phyloP scores from a whole-genome alignment of 148 eudicot genomes.

The Heliamphora exappendiculata region DNA sequence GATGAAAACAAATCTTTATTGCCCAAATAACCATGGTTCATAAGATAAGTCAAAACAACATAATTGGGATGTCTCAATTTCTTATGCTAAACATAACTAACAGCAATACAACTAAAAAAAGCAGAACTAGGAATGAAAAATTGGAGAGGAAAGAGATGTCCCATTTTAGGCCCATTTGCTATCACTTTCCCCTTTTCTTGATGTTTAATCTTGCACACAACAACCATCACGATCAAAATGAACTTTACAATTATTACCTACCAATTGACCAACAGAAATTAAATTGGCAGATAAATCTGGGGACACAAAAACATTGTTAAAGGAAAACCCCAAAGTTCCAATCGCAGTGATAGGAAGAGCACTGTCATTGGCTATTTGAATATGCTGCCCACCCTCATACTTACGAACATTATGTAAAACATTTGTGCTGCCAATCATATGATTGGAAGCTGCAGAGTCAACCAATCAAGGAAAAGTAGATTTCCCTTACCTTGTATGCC shows the following conservation, averaged over 20 bases:
- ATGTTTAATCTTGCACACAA: conserved; percentile 15
- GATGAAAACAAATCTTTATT: neutral
- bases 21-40: neutral
- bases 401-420: neutral
- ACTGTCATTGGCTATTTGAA: conserved; percentile 9
- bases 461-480: neutral
- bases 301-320: neutral
- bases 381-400: neutral
- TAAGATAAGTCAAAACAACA: neutral
- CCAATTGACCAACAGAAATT: conserved; percentile 14
- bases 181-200: neutral
- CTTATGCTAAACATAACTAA: neutral
- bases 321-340: neutral
- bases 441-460: neutral
- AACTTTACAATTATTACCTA: conserved; percentile 7
- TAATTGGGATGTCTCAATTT: conserved; percentile 6
- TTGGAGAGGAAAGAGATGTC: conserved; percentile 7
- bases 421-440: neutral
- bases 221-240: conserved; percentile 13
- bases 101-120: neutral
- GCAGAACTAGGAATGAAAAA: neutral
- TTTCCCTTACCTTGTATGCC: neutral
- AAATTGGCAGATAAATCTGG: neutral
- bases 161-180: conserved; percentile 15
- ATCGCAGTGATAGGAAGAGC: neutral